Conservation (phyloP, 2,329 filamentous ascomycete genomes). For the Hypoxylon sp. region DNA sequence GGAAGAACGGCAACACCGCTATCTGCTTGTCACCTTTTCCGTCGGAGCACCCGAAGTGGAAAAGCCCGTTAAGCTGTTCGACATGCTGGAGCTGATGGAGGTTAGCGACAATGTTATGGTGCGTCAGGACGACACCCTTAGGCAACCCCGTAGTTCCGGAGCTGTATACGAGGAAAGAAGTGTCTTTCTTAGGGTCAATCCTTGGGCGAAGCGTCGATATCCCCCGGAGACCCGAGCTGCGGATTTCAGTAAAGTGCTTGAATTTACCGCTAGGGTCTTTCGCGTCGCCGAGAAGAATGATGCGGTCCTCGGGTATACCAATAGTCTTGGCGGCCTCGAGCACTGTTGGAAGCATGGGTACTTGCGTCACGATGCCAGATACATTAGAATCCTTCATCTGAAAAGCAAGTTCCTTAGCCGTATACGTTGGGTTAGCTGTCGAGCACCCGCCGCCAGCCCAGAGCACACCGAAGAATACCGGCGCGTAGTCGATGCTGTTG, state of each 20-base stretch:
- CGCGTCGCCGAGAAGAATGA: slow-evolving; percentile 82
- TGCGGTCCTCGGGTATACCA: slow-evolving; percentile 78
- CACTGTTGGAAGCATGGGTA: slow-evolving; percentile 74
- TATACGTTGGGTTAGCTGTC: slow-evolving; percentile 93
- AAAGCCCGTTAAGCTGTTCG: slow-evolving; percentile 70
- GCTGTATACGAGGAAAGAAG: slow-evolving; percentile 89
- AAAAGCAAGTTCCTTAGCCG: slow-evolving; percentile 83
- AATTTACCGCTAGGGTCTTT: slow-evolving; percentile 70
- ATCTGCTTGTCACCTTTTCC: slow-evolving; percentile 80
- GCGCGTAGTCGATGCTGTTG: slow-evolving; percentile 87
- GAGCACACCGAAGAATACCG: slow-evolving; percentile 81
- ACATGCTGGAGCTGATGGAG: slow-evolving; percentile 67
- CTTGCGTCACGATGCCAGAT: slow-evolving; percentile 81
- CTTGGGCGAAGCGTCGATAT: slow-evolving; percentile 62
- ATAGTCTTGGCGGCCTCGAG: slow-evolving; percentile 76
- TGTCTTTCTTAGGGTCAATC: slow-evolving; percentile 78
- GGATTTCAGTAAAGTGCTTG: slow-evolving; percentile 81
- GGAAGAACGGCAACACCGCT: slow-evolving; percentile 89
- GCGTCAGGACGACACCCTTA: slow-evolving; percentile 90
- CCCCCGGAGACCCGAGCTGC: slow-evolving; percentile 64
- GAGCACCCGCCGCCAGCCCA: slow-evolving; percentile 88
- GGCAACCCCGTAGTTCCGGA: slow-evolving; percentile 92
- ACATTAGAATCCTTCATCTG: slow-evolving; percentile 86
- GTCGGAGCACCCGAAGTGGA: slow-evolving; percentile 68
- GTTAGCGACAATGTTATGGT: slow-evolving; percentile 87